Base-by-base conservation (phyloP, 257 asterid genomes). In the Solanum bukasovii region DNA sequence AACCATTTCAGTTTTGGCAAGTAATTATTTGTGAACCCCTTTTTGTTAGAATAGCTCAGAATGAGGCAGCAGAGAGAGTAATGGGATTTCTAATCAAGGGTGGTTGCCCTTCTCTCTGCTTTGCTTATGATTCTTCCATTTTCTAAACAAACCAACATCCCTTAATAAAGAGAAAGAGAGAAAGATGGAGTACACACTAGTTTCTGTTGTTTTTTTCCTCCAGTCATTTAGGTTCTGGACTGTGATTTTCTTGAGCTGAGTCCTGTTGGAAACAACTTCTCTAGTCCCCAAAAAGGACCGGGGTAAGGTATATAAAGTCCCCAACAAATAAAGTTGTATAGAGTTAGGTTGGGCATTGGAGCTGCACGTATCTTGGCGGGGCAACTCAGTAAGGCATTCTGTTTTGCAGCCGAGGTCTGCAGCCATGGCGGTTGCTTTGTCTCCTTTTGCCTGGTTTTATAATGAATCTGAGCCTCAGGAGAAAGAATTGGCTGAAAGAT, bases 101-200 rank as follows among this genome's bases (percentile, higher is more conserved):
- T 84, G 92, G 93, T 93, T 93, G 92, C 92, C 94, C 90, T 74
- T 74, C 90, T 92, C 89, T 9, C 89, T 89, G 91, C 56, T 34
- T 67, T 27, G 92, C 93, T 91, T 9, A 82, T 82, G 88, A 73
- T 84, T 88, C 49, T 68, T 71, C 13, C 35, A 11, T 5, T 27
- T n/a, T 42, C 34, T 6, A 2, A 67, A 52, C 42, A 34, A 89
- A 89, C 63, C 42, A 87, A 87, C 88, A 84, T 31, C 87, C 87
- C 88, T 84, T 87, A 4, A 9, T 4, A n/a, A 9, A 14, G 61
- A 38, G 27, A 38, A 13, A 12, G 1, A 21, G 46, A 79, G 9
- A 27, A 20, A 34, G 78, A 83, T 67, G 35, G 71, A 68, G 74
- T 25, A 65, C 74, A 83, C 35, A 13, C 2, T 29, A 40, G 61